Evolutionary conservation across 176 grass and related monocot species (phyloP).

Genomic region (Oropetium thomaeum): DNA sequence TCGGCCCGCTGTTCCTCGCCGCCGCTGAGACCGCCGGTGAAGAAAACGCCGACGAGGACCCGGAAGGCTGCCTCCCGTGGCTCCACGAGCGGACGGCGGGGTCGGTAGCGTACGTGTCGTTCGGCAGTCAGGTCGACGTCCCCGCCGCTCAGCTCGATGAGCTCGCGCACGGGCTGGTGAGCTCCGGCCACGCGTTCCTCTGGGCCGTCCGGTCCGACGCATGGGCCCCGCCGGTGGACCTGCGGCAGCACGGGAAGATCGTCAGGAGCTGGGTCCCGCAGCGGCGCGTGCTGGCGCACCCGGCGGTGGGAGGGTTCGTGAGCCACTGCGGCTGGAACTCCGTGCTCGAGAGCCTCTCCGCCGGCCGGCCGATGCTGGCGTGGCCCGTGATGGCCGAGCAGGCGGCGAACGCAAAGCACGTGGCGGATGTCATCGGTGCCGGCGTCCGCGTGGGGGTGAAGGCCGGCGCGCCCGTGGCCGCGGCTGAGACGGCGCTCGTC

Average conservation of each 20-base stretch:
- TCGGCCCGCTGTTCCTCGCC: constrained; percentile 37
- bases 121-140: constrained; percentile 55
- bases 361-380: constrained; percentile 48
- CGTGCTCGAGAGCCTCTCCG: constrained; percentile 50
- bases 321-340: constrained; percentile 86
- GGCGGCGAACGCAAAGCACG: constrained; percentile 51
- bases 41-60: constrained; percentile 18
- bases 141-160: constrained; percentile 56
- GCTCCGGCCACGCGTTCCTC: constrained; percentile 47
- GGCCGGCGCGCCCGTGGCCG: not conserved
- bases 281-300: constrained; percentile 41
- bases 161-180: constrained; percentile 41
- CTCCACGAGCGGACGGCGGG: constrained; percentile 33
- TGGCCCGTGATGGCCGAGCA: constrained; percentile 75
- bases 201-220: constrained; percentile 45
- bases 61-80: constrained; percentile 61
- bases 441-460: constrained; percentile 21
- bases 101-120: constrained; percentile 58
- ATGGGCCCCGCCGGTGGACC: constrained; percentile 34
- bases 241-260: constrained; percentile 19
- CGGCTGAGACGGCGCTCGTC: not conserved
- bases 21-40: not conserved
- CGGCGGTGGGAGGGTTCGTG: constrained; percentile 38
- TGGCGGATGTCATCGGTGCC: constrained; percentile 44
- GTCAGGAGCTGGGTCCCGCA: constrained; percentile 55